These are phyloP conservation scores for Hypholoma fasciculare DNA, from an alignment of 768 basidiomycete genomes.

Conservation along the genomic window DNA sequence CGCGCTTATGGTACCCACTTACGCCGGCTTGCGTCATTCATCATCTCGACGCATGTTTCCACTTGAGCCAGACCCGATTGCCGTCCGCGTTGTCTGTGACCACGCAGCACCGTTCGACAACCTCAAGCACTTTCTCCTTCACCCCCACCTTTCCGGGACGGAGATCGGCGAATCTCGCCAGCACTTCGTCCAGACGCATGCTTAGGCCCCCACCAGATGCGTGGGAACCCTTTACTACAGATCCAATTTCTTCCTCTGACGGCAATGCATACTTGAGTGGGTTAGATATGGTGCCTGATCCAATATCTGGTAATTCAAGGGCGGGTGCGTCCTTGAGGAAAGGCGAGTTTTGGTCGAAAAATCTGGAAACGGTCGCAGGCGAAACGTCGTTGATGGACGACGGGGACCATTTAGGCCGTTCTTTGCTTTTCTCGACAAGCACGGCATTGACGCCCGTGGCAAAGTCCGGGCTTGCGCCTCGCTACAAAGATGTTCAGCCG, in stretches of 20 bases:
- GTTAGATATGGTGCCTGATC: slow-evolving; percentile 23
- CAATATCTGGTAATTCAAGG: slow-evolving; percentile 38
- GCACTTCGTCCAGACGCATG: slow-evolving; percentile 61
- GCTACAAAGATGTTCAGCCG: slow-evolving; percentile 42
- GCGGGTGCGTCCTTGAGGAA: slow-evolving; percentile 45
- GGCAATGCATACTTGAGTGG: slow-evolving; percentile 63
- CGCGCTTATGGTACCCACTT: slow-evolving; percentile 13
- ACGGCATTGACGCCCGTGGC: slow-evolving; percentile 75
- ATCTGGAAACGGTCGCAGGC: slow-evolving; percentile 54
- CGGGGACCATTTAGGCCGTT: slow-evolving; percentile 73
- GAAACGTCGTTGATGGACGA: slow-evolving; percentile 59
- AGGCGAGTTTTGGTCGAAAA: slow-evolving; percentile 62
- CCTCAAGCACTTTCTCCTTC: slow-evolving; percentile 74
- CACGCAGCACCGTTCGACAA: slow-evolving; percentile 68
- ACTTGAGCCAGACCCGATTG: slow-evolving; percentile 61
- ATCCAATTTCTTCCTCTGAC: slow-evolving; percentile 70
- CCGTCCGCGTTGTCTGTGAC: slow-evolving; percentile 58
- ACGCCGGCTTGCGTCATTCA: neutral
- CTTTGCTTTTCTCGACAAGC: slow-evolving; percentile 44
- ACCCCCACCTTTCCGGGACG: slow-evolving; percentile 61
- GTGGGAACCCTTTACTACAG: slow-evolving; percentile 65
- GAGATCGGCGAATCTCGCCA: slow-evolving; percentile 51
- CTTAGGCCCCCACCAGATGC: slow-evolving; percentile 61
- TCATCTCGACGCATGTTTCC: slow-evolving; percentile 43
- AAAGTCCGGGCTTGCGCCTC: slow-evolving; percentile 82